Evolutionary conservation across 768 basidiomycete genomes (phyloP), one percentile per base, ranked within the genome.

Genomic region (Tricholoma matsutake): DNA sequence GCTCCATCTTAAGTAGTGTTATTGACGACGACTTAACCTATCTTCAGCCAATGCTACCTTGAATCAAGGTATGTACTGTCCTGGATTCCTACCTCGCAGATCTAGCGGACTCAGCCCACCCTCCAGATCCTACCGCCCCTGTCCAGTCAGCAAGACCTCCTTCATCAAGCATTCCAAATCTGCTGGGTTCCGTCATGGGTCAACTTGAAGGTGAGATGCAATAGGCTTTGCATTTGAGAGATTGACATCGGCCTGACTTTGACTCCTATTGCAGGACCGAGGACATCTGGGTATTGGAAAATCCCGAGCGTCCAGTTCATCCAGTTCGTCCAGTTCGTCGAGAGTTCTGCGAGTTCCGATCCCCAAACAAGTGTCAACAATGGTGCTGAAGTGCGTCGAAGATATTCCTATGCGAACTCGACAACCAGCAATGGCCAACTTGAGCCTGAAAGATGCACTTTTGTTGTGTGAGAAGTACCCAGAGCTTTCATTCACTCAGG

Each of bases 161-260:
- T 47, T 47, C 45, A 47, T 22, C 45, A 47, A 47, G 20, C 20
- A 22, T 47, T 47, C 45, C 45, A 47, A 11, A 47, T 47, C 45
- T 47, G 45, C 20, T 25, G 9, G 22, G 20, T 47, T 47, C 45
- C 20, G 10, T 22, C 45, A 4, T 47, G 45, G 20, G 20, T 47
- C 45, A n/a, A n/a, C n/a, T n/a, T n/a, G n/a, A 47, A 47, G 45
- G 45, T 47, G 45, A 47, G 45, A 47, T 47, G 45, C 45, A 47
- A 47, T 47, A 25, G 0, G 45, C 45, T 47, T 43, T 22, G 45
- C 22, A 4, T 47, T 22, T 47, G 22, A 22, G 9, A 25, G n/a
- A 47, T 47, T 47, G 45, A 47, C 45, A 9, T 47, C 10, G 45
- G 45, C 45, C 45, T 22, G 22, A 47, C 22, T 47, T 22, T 8